Evolutionary conservation across 441 rosid genomes (phyloP).

Genomic region (Syzygium malaccense): DNA sequence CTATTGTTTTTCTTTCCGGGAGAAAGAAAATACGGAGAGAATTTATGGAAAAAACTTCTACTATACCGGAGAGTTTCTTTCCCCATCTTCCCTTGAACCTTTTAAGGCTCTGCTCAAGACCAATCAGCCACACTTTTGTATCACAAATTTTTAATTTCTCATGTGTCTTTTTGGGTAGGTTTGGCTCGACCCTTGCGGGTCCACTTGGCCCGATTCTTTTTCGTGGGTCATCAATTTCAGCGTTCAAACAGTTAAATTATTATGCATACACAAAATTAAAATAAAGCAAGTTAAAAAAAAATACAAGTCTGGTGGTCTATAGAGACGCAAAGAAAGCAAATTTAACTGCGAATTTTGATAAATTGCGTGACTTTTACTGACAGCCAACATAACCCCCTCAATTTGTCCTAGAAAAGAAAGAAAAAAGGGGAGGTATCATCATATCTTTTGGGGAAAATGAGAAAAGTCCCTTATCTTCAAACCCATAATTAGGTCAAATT

Average conservation of each 20-base stretch:
- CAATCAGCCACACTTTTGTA: neutral
- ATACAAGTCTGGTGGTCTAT: too few relatives aligned
- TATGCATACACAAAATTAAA: neutral
- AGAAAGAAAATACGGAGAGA: too few relatives aligned
- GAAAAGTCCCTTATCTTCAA: neutral
- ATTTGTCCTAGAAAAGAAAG: neutral
- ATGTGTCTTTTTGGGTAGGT: neutral
- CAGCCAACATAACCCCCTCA: neutral
- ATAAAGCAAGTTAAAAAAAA: neutral
- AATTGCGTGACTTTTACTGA: neutral
- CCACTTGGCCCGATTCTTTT: neutral
- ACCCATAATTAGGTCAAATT: neutral
- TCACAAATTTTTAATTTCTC: neutral
- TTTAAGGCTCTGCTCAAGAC: too few relatives aligned
- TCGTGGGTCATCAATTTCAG: neutral
- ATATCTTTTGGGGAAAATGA: neutral
- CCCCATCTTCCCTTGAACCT: too few relatives aligned
- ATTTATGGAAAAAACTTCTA: too few relatives aligned
- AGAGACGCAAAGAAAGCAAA: neutral
- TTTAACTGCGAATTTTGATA: accelerated
- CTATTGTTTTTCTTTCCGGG: too few relatives aligned
- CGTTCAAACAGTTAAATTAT: neutral
- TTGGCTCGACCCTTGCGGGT: neutral
- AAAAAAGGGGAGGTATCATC: neutral
- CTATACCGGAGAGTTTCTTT: too few relatives aligned